Evolutionary conservation across 2,329 filamentous ascomycete genomes (phyloP).

Genomic region (Sporothrix inflata): DNA sequence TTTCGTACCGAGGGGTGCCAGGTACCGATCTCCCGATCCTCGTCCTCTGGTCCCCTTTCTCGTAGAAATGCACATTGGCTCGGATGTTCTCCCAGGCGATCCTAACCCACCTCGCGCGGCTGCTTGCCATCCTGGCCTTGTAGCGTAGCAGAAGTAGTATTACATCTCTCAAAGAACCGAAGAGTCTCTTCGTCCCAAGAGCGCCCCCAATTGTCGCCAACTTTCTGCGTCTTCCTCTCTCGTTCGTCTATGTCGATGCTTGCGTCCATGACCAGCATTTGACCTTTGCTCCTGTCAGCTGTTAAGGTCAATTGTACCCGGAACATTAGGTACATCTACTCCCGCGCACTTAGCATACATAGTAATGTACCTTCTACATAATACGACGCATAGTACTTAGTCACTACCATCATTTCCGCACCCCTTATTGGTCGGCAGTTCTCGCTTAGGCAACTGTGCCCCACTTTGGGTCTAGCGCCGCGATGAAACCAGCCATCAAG

Average conservation of each 20-base stretch:
- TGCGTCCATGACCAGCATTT: neutral
- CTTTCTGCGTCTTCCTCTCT: neutral
- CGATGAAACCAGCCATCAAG: constrained; percentile 28
- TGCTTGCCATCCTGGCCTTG: neutral
- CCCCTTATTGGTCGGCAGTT: constrained; percentile 26
- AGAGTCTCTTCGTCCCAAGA: neutral
- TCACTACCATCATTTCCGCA: constrained; percentile 17
- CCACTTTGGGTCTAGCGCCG: constrained; percentile 26
- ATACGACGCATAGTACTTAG: neutral
- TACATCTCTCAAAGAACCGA: neutral
- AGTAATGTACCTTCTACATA: neutral
- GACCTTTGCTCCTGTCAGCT: neutral
- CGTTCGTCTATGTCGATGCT: neutral
- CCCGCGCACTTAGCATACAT: too few relatives aligned
- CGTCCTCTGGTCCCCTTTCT: neutral
- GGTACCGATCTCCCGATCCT: neutral
- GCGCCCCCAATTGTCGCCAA: neutral
- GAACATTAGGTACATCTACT: neutral
- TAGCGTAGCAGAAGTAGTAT: neutral
- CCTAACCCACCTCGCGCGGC: neutral
- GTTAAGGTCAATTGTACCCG: neutral
- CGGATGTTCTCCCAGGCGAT: neutral
- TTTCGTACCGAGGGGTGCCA: neutral
- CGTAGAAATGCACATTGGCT: neutral
- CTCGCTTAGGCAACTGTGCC: constrained; percentile 27